Evolutionary conservation across 176 grass and related monocot species (phyloP).

Genomic region (Tillandsia fasciculata): DNA sequence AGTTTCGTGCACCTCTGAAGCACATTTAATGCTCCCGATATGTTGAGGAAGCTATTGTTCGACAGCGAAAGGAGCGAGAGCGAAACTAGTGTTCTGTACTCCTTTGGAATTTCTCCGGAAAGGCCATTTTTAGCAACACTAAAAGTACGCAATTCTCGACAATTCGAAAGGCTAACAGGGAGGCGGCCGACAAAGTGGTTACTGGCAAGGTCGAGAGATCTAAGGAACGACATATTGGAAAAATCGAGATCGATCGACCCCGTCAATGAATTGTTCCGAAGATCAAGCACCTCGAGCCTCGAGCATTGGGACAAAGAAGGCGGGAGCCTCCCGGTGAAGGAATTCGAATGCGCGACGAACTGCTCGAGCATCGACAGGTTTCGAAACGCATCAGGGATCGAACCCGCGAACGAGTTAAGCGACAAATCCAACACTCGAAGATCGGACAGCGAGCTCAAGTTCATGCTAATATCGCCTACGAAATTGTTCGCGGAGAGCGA

Average conservation of each 20-base stretch:
- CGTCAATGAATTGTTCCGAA: slow-evolving; percentile 73
- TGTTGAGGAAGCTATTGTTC: slow-evolving; percentile 83
- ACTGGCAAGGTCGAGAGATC: slow-evolving; percentile 60
- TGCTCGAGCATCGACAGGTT: slow-evolving; percentile 42
- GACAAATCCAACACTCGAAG: slow-evolving; percentile 58
- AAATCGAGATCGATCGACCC: slow-evolving; percentile 65
- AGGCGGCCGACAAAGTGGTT: slow-evolving; percentile 65
- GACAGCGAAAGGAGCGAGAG: slow-evolving; percentile 72
- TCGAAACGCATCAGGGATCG: slow-evolving; percentile 60
- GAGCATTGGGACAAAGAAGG: slow-evolving; percentile 36
- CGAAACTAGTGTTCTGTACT: slow-evolving; percentile 34
- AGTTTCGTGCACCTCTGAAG: slow-evolving; percentile 56
- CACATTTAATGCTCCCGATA: slow-evolving; percentile 38
- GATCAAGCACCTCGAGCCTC: slow-evolving; percentile 49
- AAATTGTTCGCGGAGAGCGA: slow-evolving; percentile 57
- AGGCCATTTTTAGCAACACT: slow-evolving; percentile 81
- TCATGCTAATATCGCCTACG: slow-evolving; percentile 34
- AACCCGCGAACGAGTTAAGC: slow-evolving; percentile 52
- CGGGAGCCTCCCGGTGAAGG: slow-evolving; percentile 46
- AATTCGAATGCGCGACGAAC: slow-evolving; percentile 56
- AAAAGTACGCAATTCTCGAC: slow-evolving; percentile 52
- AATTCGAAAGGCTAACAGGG: slow-evolving; percentile 43
- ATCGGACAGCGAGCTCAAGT: slow-evolving; percentile 30
- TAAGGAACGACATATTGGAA: slow-evolving; percentile 44
- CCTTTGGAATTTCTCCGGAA: slow-evolving; percentile 46